Base-by-base conservation (phyloP, 2,329 filamentous ascomycete species). In the Colletotrichum gloeosporioides region DNA sequence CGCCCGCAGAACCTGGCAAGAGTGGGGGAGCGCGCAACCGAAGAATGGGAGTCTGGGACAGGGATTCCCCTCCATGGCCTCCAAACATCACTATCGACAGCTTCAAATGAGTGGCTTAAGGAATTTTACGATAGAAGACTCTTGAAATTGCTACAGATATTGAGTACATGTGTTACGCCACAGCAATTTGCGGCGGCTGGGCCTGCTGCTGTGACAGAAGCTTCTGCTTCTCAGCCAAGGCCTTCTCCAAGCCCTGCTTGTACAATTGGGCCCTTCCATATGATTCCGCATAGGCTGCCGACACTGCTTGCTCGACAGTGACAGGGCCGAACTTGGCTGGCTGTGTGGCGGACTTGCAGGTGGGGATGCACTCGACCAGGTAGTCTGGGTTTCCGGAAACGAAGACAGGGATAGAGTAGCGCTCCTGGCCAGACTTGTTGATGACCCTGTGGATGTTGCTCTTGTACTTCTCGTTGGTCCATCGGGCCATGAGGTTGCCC, bases 381-480 rank as follows among this genome's bases (percentile, higher is more conserved):
- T 83, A 83, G 76, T 90, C 88, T 8, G 88, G 83, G 81, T 90
- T 90, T 6, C 89, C 89, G 71, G 89, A 88, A 71, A 90, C 88
- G 81, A 91, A 92, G 68, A 91, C 88, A 0, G 90, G 89, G n/a
- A 92, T 84, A 8, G 88, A 90, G 79, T 91, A 92, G 49, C 91
- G 85, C 79, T 91, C 88, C 12, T 82, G 83, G 3, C 84, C 84
- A 4, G 86, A 87, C 59, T 85, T 84, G 82, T 91, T 91, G 77
- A 92, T 87, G 31, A 92, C 90, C 9, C 90, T 84, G 79, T 92
- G 90, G 6, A 90, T 81, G 65, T 87, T 90, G 79, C 87, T 89
- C 79, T 87, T 88, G 82, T 90, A 92, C 64, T 84, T 82, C 18
- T 88, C 87, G 69, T 88, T 88, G 16, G 89, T 91, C 88, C 89